These are phyloP conservation scores for Vaccinium corymbosum DNA, from an alignment of 148 eudicot species.

Conservation along the genomic window DNA sequence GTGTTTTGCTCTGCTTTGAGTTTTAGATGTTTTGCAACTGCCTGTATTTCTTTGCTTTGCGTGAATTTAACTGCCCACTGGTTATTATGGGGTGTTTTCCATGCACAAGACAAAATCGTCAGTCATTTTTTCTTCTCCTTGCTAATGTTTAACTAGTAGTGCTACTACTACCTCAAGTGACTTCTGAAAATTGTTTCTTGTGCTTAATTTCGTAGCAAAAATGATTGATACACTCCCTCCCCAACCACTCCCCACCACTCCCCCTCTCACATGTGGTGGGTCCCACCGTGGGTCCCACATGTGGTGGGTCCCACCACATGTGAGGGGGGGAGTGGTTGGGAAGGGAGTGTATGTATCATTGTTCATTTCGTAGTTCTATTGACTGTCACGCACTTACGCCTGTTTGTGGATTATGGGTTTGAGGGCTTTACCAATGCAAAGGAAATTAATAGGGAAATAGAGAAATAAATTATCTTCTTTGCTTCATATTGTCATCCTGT, in stretches of 20 bases:
- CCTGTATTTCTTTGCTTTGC: not conserved
- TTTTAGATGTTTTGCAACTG: not conserved
- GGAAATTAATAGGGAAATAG: not conserved
- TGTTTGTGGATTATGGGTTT: not conserved
- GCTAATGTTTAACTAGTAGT: conserved; percentile 2
- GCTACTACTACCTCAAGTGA: not conserved
- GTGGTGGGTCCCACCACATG: too few species aligned
- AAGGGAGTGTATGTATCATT: too few species aligned
- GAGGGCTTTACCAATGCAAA: conserved; percentile 3
- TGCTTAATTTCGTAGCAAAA: not conserved
- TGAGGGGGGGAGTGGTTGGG: too few species aligned
- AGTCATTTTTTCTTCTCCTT: not conserved
- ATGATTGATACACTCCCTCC: too few species aligned
- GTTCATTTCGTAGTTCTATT: not conserved
- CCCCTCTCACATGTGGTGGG: too few species aligned
- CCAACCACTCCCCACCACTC: too few species aligned
- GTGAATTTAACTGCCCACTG: not conserved
- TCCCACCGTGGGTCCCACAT: too few species aligned
- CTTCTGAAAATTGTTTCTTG: not conserved
- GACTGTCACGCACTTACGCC: not conserved
- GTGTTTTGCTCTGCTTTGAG: conserved; percentile 4
- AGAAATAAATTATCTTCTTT: not conserved
- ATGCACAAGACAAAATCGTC: not conserved
- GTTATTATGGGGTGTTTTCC: not conserved
- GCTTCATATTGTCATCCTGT: not conserved